Evolutionary conservation across 345 rosid species (phyloP).

Genomic region (Aquilaria malaccensis): DNA sequence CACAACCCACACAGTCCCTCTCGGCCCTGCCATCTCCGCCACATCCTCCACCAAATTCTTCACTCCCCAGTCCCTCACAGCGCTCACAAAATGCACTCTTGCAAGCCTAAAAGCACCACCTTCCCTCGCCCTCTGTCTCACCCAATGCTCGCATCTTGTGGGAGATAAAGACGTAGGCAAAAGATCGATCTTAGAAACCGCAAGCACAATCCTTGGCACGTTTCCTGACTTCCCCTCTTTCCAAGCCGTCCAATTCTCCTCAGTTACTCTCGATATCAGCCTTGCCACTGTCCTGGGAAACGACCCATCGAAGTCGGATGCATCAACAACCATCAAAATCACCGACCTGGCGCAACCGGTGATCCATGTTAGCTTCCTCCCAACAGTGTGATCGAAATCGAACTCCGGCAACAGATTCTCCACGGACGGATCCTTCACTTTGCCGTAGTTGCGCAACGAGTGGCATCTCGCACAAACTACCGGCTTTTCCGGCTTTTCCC

Average conservation of each 20-base stretch:
- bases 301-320: slow-evolving; percentile 84
- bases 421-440: slow-evolving; percentile 67
- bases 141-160: slow-evolving; percentile 75
- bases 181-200: slow-evolving; percentile 83
- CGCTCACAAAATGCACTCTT: slow-evolving; percentile 77
- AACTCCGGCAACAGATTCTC: slow-evolving; percentile 94
- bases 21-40: slow-evolving; percentile 55
- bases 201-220: slow-evolving; percentile 70
- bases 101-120: slow-evolving; percentile 65
- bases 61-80: slow-evolving; percentile 81
- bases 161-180: slow-evolving; percentile 72
- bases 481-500: slow-evolving; percentile 28
- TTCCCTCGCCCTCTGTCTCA: slow-evolving; percentile 72
- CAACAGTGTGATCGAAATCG: slow-evolving; percentile 81
- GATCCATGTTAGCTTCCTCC: slow-evolving; percentile 54
- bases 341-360: slow-evolving; percentile 77
- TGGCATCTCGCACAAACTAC: slow-evolving; percentile 90
- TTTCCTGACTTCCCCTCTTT: slow-evolving; percentile 80
- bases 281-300: slow-evolving; percentile 75
- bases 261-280: slow-evolving; percentile 59
- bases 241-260: slow-evolving; percentile 69
- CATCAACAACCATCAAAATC: slow-evolving; percentile 83
- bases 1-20: slow-evolving; percentile 90
- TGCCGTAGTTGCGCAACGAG: slow-evolving; percentile 80
- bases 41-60: slow-evolving; percentile 76